phyloP scores from a whole-genome alignment of 768 basidiomycete genomes.

The Termitomyces sp. region DNA sequence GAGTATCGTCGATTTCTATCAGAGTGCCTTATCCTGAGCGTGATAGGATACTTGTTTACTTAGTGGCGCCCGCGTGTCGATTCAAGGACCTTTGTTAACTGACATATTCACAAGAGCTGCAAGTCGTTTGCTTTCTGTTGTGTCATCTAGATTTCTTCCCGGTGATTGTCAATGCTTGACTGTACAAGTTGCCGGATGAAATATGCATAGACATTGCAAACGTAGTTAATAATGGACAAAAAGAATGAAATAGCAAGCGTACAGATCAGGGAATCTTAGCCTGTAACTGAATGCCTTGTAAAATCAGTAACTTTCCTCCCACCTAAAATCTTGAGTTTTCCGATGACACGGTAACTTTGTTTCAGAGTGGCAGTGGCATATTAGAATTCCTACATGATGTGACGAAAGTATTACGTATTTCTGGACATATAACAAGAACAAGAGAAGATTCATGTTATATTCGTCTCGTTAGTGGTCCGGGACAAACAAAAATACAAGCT shows the following conservation, averaged over 20 bases:
- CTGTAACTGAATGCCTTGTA: background rate
- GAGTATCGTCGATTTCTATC: too few species aligned
- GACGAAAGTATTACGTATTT: background rate
- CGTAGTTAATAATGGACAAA: too few species aligned
- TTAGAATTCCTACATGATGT: background rate
- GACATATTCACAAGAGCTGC: too few species aligned
- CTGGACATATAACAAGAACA: background rate
- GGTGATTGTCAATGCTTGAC: background rate
- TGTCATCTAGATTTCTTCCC: too few species aligned
- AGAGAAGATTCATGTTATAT: background rate
- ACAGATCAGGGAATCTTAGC: background rate
- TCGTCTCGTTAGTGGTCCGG: too few species aligned
- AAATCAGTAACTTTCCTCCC: background rate
- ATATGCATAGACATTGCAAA: background rate
- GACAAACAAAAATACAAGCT: background rate
- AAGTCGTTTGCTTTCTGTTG: too few species aligned
- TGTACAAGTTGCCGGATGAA: background rate
- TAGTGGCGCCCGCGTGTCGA: too few species aligned
- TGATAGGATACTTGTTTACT: too few species aligned
- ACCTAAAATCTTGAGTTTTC: background rate
- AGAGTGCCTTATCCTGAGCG: background rate
- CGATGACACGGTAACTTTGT: background rate
- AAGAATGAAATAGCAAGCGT: background rate
- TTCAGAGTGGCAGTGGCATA: background rate
- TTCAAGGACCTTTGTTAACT: too few species aligned